Base-by-base conservation (phyloP, 208 protist species). In the Wallacemonas rigidus region DNA sequence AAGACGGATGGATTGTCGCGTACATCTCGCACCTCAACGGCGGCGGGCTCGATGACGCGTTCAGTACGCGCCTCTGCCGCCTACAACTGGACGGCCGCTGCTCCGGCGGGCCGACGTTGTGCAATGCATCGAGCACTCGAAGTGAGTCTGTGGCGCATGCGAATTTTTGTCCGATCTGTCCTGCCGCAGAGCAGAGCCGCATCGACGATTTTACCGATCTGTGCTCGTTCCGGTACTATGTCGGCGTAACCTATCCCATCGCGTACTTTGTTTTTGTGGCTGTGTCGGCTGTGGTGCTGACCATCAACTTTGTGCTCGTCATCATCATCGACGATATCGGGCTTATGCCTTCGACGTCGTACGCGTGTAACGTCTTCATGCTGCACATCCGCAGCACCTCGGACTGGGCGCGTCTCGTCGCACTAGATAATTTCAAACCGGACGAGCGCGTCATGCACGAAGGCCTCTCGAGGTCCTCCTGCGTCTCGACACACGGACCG, bases 121-220 rank as follows among this genome's bases (percentile, higher is more conserved):
- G 60, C 60, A 65, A 65, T 39, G 60, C 8, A 48, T 17, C 15
- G 17, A 12, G 41, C 41, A 8, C 14, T 41, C 41, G n/a, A 17
- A 26, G 2, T 11, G 9, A 17, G 7, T 26, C 26, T 26, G 26
- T 3, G 40, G 36, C 60, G 41, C 38, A 44, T 9, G 9, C 9
- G 9, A 38, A 26, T 41, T 65, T 51, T 41, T 65, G 60, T 41
- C 60, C 60, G 6, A 48, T 65, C 36, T 65, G 60, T n/a, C 12
- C 60, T 12, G 40, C 60, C 15, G 14, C 3, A 4, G 41, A 65
- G 60, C 60, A 65, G n/a, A 6, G n/a, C 12, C 38, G 41, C 60
- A 65, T 65, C 60, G 50, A 65, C 43, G 41, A 6, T 41, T 65
- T 51, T 41, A 65, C 60, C 41, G 12, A 65, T 38, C 60, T 65